A percentile compares a stretch with the other conserved stretches of the same genome.
Evolutionary conservation across 129 eudicot genomes (phyloP).

Genomic region (Lactuca sativa): DNA sequence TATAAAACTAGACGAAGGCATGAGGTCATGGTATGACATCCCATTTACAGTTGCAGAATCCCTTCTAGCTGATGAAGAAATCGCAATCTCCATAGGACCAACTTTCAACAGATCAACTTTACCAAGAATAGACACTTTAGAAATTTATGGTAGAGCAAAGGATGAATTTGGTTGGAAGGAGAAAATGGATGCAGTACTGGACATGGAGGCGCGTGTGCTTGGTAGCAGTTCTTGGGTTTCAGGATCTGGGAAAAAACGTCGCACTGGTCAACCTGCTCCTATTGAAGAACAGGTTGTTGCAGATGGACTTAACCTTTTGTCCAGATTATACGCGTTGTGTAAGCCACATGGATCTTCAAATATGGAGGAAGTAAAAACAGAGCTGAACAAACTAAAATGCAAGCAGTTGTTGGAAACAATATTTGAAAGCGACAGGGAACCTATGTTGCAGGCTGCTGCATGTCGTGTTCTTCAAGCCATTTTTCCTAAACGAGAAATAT

Average conservation of each 20-base stretch:
- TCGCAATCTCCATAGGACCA: constrained; percentile 67
- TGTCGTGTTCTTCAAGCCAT: constrained; percentile 82
- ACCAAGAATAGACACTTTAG: constrained; percentile 87
- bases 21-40: constrained; percentile 97
- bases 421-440: constrained; percentile 89
- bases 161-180: constrained; percentile 99
- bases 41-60: constrained; percentile 99
- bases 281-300: constrained; percentile 90
- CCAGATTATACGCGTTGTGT: constrained; percentile 59
- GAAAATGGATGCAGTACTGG: constrained; percentile 94
- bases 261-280: constrained; percentile 60
- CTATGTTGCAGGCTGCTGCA: constrained; percentile 85
- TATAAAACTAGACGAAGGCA: constrained; percentile 89
- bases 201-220: constrained; percentile 95
- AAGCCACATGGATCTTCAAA: constrained; percentile 51
- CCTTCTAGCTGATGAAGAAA: constrained; percentile 96
- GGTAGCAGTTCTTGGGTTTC: constrained; percentile 65
- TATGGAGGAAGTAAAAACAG: constrained; percentile 56
- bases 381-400: constrained; percentile 60
- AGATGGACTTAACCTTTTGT: constrained; percentile 90
- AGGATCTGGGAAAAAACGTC: constrained; percentile 68
- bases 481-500: constrained; percentile 73
- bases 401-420: constrained; percentile 71
- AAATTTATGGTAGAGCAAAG: constrained; percentile 93
- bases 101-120: constrained; percentile 73